Conservation (phyloP, 352 stramenopile genomes). For the Globisporangium barbulae region DNA sequence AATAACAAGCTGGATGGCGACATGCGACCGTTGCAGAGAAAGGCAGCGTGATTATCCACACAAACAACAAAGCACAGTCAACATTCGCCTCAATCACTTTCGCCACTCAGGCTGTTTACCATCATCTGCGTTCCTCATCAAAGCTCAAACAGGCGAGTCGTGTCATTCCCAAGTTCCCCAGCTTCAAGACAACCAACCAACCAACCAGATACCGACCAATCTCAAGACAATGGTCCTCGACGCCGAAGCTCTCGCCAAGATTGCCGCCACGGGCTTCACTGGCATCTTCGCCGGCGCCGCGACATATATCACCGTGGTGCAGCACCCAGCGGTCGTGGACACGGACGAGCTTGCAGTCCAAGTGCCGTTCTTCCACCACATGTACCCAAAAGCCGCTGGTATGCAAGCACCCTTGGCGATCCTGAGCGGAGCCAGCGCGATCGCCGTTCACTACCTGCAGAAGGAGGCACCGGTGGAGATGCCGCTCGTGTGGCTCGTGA, state of each 20-base stretch:
- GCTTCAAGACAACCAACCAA: neutral
- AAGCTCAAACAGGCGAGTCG: no score
- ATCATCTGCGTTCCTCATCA: no score
- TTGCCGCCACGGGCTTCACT: slow-evolving; percentile 15
- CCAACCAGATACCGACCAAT: no score
- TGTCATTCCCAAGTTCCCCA: neutral
- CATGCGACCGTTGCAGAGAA: no score
- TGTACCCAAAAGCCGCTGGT: slow-evolving; percentile 23
- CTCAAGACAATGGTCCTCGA: slow-evolving; percentile 6
- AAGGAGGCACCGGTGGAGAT: neutral
- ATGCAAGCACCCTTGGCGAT: slow-evolving; percentile 20
- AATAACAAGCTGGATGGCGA: no score
- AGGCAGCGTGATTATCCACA: no score
- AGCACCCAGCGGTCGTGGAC: slow-evolving; percentile 26
- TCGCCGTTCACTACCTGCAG: slow-evolving; percentile 18
- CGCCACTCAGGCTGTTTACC: no score
- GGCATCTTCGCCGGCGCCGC: slow-evolving; percentile 30
- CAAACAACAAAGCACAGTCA: no score
- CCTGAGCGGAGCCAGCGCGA: slow-evolving; percentile 22
- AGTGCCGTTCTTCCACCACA: slow-evolving; percentile 26
- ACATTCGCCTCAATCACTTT: no score
- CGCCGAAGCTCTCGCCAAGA: slow-evolving; percentile 9
- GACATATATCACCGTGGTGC: slow-evolving; percentile 31
- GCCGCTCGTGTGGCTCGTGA: slow-evolving; percentile 12
- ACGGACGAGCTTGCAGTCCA: slow-evolving; percentile 13